phyloP scores from a whole-genome alignment of 2,329 filamentous ascomycete species.

The Calcarisporium arbuscula region DNA sequence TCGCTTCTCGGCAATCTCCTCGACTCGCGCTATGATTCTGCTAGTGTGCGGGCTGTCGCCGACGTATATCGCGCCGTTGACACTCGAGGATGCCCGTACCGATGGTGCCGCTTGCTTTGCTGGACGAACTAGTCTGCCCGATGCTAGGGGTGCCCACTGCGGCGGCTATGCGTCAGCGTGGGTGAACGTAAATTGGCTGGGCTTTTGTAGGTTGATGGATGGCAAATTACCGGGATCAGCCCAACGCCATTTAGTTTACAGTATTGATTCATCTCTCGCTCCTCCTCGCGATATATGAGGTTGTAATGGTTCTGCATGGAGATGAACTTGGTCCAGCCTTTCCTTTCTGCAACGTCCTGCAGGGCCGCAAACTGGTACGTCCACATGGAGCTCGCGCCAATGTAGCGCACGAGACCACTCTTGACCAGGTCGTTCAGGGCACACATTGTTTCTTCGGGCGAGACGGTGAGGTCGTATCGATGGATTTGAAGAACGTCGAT shows the following conservation, averaged over 20 bases:
- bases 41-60: not conserved
- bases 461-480: constrained; percentile 41
- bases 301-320: constrained; percentile 54
- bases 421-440: constrained; percentile 13
- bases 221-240: constrained; percentile 10
- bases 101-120: not conserved
- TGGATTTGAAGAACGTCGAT: constrained; percentile 52
- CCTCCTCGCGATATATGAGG: constrained; percentile 53
- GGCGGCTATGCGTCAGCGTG: not conserved
- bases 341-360: constrained; percentile 44
- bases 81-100: not conserved
- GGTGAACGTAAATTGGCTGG: not conserved
- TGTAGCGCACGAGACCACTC: constrained; percentile 49
- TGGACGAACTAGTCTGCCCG: not conserved
- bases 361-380: constrained; percentile 38
- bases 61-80: not conserved
- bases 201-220: not conserved
- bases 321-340: constrained; percentile 51
- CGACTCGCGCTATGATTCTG: constrained; percentile 14
- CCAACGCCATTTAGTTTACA: constrained; percentile 10
- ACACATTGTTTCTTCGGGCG: constrained; percentile 19
- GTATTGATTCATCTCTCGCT: constrained; percentile 35
- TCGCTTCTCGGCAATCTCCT: constrained; percentile 51
- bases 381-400: constrained; percentile 40
- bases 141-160: not conserved